A percentile compares a stretch with the other conserved stretches of the same genome.
phyloP scores from a whole-genome alignment of 805 yeast genomes.

The Yamadazyma sp. region DNA sequence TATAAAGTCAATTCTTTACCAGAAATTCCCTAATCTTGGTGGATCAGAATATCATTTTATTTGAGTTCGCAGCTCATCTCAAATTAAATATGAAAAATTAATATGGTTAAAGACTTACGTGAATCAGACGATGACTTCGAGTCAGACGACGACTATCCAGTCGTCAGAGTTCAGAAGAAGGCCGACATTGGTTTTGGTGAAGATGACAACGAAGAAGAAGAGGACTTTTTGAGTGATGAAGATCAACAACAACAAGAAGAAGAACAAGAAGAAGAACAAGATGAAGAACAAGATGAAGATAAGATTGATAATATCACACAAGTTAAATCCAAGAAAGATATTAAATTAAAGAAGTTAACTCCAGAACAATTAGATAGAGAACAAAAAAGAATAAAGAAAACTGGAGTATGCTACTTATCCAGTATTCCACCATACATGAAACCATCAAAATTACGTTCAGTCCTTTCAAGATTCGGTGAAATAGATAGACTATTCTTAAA shows the following conservation, averaged over 20 bases:
- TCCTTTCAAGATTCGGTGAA: constrained; percentile 77
- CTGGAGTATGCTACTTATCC: constrained; percentile 93
- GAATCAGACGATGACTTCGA: constrained; percentile 12
- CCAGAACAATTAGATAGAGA: constrained; percentile 54
- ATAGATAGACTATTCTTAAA: constrained; percentile 83
- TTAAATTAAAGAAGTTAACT: constrained; percentile 54
- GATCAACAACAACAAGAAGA: neutral
- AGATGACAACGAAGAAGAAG: constrained; percentile 8
- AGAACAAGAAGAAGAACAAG: constrained; percentile 7
- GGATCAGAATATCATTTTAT: too few species aligned
- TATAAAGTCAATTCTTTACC: too few species aligned
- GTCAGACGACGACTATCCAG: constrained; percentile 13
- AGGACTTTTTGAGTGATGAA: neutral
- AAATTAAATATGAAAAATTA: neutral
- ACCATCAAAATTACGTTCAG: constrained; percentile 83
- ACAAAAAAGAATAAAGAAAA: constrained; percentile 54
- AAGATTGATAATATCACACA: constrained; percentile 11
- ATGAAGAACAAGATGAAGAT: constrained; percentile 7
- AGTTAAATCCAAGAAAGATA: constrained; percentile 18
- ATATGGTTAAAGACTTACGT: too few species aligned
- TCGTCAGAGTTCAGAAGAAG: constrained; percentile 14
- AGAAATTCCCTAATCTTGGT: too few species aligned
- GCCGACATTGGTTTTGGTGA: constrained; percentile 7
- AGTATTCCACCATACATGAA: constrained; percentile 96
- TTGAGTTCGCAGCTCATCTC: constrained; percentile 8